Evolutionary conservation across 306 rosid species (phyloP), one percentile per base, ranked within the genome.

Genomic region (Vigna unguiculata): DNA sequence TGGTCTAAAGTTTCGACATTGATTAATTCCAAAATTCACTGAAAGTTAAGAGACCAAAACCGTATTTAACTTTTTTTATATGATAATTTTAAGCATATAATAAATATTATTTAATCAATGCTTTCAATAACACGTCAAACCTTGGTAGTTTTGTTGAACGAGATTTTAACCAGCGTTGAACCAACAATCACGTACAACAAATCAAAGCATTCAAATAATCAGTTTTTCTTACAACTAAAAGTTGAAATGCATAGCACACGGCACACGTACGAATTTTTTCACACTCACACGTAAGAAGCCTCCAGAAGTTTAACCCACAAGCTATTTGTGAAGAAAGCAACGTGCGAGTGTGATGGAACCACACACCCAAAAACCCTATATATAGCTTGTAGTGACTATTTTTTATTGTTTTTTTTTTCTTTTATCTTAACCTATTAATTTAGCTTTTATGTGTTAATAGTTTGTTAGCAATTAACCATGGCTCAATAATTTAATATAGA

Each of bases 271-370:
- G 9, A 36, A 21, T 22, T 13, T 57, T 22, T 61, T 16, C 41
- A 61, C 63, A 62, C 36, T 45, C 20, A 69, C n/a, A 43, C 9
- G 51, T 25, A 38, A 76, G 84, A 80, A 84, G 55, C 77, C 73
- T 76, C 82, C 40, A 84, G 82, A 80, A 71, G 69, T 63, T 83
- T 74, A 63, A 74, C 60, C 48, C 61, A 75, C 71, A 79, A 62
- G 71, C 87, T 70, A 80, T 70, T 64, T 55, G 70, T 74, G 83
- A 83, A 55, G 76, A 83, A 71, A 83, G 67, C 36, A 48, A 71
- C 82, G 32, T 79, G 61, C 61, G 71, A 79, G 41, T 75, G 60
- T 62, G 72, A 76, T 57, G 34, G 68, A 80, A 68, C 77, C 77
- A 54, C 80, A 79, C 49, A 67, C 11, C 67, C 14, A 55, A 64